Evolutionary conservation across 2,329 filamentous ascomycete species (phyloP).

Genomic region (Fusarium penzigii): DNA sequence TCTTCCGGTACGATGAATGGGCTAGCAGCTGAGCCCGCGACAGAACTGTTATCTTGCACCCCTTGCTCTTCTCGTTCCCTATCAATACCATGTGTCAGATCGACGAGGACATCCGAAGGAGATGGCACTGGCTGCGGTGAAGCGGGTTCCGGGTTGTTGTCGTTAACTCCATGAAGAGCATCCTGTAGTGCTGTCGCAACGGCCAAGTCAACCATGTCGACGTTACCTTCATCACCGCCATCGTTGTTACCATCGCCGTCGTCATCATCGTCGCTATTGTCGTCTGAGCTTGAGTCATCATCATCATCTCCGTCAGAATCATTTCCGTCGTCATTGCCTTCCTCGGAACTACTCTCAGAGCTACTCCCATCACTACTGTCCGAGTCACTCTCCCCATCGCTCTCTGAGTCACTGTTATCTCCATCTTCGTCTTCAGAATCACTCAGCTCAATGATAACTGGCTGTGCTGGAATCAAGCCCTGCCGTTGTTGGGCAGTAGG

Average conservation of each 20-base stretch:
- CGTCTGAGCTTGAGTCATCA: background rate
- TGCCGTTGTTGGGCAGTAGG: slow-evolving; percentile 6
- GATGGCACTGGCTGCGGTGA: too few relatives aligned
- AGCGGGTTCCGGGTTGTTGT: background rate
- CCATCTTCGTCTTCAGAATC: background rate
- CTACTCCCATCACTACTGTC: background rate
- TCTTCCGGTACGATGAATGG: background rate
- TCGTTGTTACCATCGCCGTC: background rate
- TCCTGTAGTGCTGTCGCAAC: background rate
- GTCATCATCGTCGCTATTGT: background rate
- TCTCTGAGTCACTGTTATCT: background rate
- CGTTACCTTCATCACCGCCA: slow-evolving; percentile 2
- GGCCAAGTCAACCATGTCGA: background rate
- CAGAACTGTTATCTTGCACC: background rate
- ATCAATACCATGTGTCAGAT: too few relatives aligned
- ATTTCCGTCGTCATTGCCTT: too few relatives aligned
- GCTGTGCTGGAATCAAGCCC: background rate
- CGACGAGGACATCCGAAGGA: too few relatives aligned
- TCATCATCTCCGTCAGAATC: background rate
- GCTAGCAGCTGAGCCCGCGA: background rate
- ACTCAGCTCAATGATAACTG: slow-evolving; percentile 2
- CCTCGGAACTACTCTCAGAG: too few relatives aligned
- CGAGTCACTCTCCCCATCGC: background rate
- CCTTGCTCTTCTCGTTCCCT: too few relatives aligned
- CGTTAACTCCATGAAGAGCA: background rate